Conservation (phyloP, 257 asterid species). For the Schizonepeta tenuifolia region DNA sequence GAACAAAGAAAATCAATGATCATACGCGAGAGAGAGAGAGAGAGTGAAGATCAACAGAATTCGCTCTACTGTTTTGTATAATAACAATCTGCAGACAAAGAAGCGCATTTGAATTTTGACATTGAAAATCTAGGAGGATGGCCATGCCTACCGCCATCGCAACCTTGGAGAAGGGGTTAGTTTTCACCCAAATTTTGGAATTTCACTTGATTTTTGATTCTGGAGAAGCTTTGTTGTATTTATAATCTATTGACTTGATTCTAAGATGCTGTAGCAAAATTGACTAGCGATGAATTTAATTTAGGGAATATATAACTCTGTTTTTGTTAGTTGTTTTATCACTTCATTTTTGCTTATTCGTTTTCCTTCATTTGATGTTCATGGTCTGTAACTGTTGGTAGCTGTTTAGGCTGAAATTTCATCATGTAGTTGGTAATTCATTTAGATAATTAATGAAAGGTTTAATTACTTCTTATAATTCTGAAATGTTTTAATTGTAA, state of each 20-base stretch:
- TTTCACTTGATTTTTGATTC: conserved; percentile 16
- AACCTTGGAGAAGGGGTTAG: conserved; percentile 66
- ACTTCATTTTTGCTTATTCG: neutral
- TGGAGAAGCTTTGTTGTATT: neutral
- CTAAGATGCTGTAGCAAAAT: neutral
- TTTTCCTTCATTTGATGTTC: conserved; percentile 14
- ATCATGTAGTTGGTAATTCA: conserved; percentile 5
- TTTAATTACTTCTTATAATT: conserved; percentile 9
- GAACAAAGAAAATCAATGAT: too few species aligned
- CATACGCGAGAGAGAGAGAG: neutral
- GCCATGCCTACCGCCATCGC: conserved; percentile 62
- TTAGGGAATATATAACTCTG: neutral
- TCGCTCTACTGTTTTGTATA: neutral
- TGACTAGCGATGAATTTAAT: neutral
- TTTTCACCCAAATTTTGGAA: conserved; percentile 11
- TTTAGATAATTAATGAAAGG: neutral
- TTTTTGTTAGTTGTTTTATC: neutral
- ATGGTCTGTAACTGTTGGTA: neutral
- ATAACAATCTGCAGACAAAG: conserved; percentile 14
- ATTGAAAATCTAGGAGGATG: conserved; percentile 23
- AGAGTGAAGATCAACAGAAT: conserved; percentile 6
- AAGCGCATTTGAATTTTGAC: conserved; percentile 15
- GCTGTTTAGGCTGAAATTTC: conserved; percentile 7
- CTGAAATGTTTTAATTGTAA: conserved; percentile 2
- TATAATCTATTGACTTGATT: neutral